A percentile compares a stretch with the other conserved stretches of the same genome.
Evolutionary conservation across 768 basidiomycete genomes (phyloP).

Genomic region (Dacryopinax spathularia): DNA sequence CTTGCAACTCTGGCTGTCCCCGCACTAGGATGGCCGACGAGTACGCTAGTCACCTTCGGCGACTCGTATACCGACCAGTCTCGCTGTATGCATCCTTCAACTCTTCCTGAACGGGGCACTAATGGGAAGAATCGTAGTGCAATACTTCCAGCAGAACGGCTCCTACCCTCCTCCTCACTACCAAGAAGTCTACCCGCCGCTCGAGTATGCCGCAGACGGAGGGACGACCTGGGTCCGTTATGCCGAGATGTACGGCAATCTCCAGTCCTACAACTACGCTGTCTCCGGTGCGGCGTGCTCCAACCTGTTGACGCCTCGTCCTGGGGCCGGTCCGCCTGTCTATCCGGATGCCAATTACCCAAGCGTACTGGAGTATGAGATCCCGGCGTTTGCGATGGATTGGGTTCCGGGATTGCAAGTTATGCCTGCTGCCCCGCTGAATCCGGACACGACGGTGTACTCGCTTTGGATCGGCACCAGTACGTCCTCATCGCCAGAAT

Average conservation of each 20-base stretch:
- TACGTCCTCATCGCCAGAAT: neutral
- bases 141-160: neutral
- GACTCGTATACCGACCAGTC: slow-evolving; percentile 45
- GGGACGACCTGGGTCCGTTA: neutral
- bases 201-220: neutral
- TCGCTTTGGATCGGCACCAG: slow-evolving; percentile 5
- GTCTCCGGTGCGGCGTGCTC: slow-evolving; percentile 7
- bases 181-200: neutral
- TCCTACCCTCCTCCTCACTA: neutral
- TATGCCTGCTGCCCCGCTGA: neutral
- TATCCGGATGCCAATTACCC: neutral
- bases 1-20: neutral
- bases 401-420: neutral
- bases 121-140: neutral
- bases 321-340: neutral
- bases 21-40: neutral
- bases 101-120: no score
- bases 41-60: slow-evolving; percentile 49
- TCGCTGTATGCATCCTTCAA: neutral
- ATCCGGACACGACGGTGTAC: slow-evolving; percentile 7
- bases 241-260: neutral
- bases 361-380: slow-evolving; percentile 6
- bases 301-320: neutral
- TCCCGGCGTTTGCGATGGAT: slow-evolving; percentile 4
- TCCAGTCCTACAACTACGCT: slow-evolving; percentile 5